Percentiles rank a stretch among this genome's conserved stretches.
Evolutionary conservation across 208 protist species (phyloP).

Genomic region (Crithidia brevicula): DNA sequence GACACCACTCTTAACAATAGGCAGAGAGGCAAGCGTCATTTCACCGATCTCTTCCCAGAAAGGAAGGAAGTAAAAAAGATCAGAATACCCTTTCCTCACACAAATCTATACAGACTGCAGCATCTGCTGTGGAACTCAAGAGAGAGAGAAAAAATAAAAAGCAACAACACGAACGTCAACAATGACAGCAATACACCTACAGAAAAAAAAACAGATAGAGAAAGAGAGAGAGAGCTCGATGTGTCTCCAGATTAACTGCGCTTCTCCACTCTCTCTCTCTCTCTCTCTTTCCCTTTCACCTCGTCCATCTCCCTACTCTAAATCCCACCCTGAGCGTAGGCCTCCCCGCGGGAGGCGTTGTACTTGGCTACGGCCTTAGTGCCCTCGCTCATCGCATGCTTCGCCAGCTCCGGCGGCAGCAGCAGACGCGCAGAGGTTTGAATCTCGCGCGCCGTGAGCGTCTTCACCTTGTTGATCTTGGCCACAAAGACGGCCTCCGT

Average conservation of each 20-base stretch:
- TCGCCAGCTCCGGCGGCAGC: constrained; percentile 98
- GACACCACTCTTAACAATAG: too few species aligned
- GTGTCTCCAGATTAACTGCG: too few species aligned
- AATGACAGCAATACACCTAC: too few species aligned
- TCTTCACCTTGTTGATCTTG: constrained; percentile 97
- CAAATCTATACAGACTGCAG: neutral
- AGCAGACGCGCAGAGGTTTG: constrained; percentile 98
- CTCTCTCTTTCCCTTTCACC: neutral
- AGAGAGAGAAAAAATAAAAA: too few species aligned
- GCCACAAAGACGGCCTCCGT: constrained; percentile 96
- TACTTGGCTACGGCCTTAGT: constrained; percentile 99
- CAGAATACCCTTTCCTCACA: too few species aligned
- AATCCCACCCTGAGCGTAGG: constrained; percentile 66
- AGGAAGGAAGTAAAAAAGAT: too few species aligned
- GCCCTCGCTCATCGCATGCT: constrained; percentile 99
- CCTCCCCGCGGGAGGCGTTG: constrained; percentile 81
- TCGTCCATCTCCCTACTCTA: constrained; percentile 10
- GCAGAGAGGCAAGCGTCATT: too few species aligned
- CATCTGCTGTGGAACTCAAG: neutral
- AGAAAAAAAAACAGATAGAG: neutral
- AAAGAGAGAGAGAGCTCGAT: neutral
- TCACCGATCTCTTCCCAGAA: too few species aligned
- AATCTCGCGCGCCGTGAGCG: constrained; percentile 97
- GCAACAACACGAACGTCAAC: too few species aligned
- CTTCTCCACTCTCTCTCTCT: neutral